Evolutionary conservation across 495 filamentous ascomycete species (phyloP).

Genomic region (Tuber microsphaerosporum): DNA sequence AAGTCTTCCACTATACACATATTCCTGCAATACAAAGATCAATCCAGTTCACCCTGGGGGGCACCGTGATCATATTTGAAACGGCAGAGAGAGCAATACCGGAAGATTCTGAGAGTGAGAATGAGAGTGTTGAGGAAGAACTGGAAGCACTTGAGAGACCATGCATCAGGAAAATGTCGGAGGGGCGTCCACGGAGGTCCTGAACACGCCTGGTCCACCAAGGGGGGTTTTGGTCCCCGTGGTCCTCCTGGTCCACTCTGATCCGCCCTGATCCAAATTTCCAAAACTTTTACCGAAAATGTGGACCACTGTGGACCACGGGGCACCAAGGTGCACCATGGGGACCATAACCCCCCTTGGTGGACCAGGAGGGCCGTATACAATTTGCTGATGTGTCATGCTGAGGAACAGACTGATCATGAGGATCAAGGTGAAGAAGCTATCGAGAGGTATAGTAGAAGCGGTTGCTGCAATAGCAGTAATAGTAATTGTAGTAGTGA

Average conservation of each 20-base stretch:
- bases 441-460: neutral
- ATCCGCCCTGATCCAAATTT: too few species aligned
- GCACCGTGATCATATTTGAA: neutral
- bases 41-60: neutral
- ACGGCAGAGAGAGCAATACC: neutral
- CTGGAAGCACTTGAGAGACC: neutral
- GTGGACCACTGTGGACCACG: too few species aligned
- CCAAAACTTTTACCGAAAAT: too few species aligned
- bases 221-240: too few species aligned
- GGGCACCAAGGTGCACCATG: too few species aligned
- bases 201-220: too few species aligned
- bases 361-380: too few species aligned
- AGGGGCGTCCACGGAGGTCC: too few species aligned
- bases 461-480: rapidly evolving
- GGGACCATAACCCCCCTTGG: too few species aligned
- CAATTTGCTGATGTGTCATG: too few species aligned
- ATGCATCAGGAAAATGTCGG: too few species aligned
- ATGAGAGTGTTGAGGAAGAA: neutral
- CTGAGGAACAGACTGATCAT: neutral
- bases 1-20: neutral
- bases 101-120: neutral
- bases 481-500: neutral
- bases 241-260: too few species aligned
- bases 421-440: neutral
- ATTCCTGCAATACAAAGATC: neutral